Evolutionary conservation across 2,329 filamentous ascomycete species (phyloP), one percentile per base, ranked within the genome.

Genomic region (Pezicula rhizophila): DNA sequence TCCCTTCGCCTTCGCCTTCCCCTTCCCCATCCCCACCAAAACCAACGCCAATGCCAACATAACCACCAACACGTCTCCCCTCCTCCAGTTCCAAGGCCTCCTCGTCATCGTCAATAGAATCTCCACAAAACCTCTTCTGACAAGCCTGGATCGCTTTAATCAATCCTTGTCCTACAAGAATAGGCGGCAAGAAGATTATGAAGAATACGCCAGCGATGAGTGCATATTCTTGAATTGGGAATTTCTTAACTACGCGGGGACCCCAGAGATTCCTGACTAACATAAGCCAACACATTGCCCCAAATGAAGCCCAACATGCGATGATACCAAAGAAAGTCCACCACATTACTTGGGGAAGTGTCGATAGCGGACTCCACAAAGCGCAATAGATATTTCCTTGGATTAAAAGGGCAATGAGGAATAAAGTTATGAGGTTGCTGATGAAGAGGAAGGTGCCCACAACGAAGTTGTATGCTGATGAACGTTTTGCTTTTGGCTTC

Each of bases 41-140:
- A 23, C 23, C 6, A 23, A 23, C 23, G 6, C 23, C 6, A n/a
- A n/a, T n/a, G n/a, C n/a, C n/a, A n/a, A n/a, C n/a, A 7, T 23
- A 3, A 23, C 23, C 3, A 23, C 3, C 23, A 23, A 23, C 34
- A 39, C 17, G 47, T 18, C 8, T 28, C 26, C 40, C 31, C 5
- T 23, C 6, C 40, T 35, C 46, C 23, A 43, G n/a, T 14, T 46
- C 51, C 14, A 42, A 42, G 20, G 31, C 39, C 25, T 49, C 41
- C 18, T 45, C 41, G 17, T 54, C 52, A 14, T 35, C 54, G 23
- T 52, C 51, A 42, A 50, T 34, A 17, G 39, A 46, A 45, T 51
- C 53, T 25, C 48, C 49, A 44, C 55, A 55, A 17, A 47, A 53
- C 14, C 26, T 38, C 42, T 37, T 49, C 43, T 53, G 53, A 40